Percentiles rank a stretch among this genome's conserved stretches.
Evolutionary conservation across 108 stramenopile genomes (phyloP).

Genomic region (Pseudonitzschia delicatissima): DNA sequence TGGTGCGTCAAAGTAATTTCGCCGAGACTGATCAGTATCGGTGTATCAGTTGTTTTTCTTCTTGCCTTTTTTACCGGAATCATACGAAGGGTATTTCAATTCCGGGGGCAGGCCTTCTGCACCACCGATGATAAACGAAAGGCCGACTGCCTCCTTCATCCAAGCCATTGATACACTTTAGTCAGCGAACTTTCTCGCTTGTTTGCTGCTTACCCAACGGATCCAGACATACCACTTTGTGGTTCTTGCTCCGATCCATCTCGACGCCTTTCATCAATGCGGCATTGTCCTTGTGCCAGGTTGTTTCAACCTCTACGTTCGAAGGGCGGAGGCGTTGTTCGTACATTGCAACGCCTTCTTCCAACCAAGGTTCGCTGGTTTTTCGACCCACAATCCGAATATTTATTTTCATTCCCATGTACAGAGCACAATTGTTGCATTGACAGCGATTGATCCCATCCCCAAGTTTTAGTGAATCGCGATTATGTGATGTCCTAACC

Average conservation of each 20-base stretch:
- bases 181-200: constrained; percentile 70
- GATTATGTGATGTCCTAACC: too few relatives aligned
- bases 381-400: constrained; percentile 83
- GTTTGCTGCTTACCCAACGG: constrained; percentile 65
- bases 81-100: constrained; percentile 36
- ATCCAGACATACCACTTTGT: constrained; percentile 70
- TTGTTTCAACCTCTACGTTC: constrained; percentile 65
- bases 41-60: constrained; percentile 14
- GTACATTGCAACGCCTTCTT: constrained; percentile 72
- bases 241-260: constrained; percentile 52
- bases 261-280: constrained; percentile 69
- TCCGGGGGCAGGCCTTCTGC: constrained; percentile 86
- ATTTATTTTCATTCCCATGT: constrained; percentile 57
- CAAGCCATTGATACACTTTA: constrained; percentile 79
- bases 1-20: constrained; percentile 89
- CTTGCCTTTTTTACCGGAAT: background rate
- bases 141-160: constrained; percentile 84
- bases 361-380: constrained; percentile 75
- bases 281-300: constrained; percentile 87
- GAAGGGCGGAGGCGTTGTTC: constrained; percentile 59
- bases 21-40: constrained; percentile 59
- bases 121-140: constrained; percentile 90
- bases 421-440: background rate
- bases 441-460: too few relatives aligned
- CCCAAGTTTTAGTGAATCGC: too few relatives aligned